Percentiles rank a stretch among this genome's conserved stretches.
Evolutionary conservation across 805 yeast genomes (phyloP).

Genomic region (Metschnikowia vanudenii): DNA sequence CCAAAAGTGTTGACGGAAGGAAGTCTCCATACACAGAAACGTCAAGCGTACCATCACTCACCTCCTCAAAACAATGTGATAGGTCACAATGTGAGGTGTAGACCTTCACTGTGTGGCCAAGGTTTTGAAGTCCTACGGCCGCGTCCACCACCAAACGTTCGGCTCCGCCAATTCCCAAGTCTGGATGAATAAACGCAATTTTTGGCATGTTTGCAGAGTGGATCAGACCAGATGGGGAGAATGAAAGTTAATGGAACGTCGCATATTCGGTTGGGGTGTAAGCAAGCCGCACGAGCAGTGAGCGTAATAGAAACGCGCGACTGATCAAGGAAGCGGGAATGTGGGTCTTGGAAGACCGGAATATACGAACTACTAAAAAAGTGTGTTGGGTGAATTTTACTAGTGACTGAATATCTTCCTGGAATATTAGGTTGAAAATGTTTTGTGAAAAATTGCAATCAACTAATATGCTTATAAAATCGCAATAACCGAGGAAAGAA

Average conservation of each 20-base stretch:
- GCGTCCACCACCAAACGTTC: slow-evolving; percentile 96
- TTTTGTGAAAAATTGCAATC: too few relatives aligned
- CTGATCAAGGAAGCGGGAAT: too few relatives aligned
- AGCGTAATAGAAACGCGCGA: too few relatives aligned
- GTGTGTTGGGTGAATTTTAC: too few relatives aligned
- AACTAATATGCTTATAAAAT: background rate
- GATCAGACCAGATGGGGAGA: background rate
- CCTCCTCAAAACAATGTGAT: slow-evolving; percentile 89
- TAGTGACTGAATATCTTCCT: too few relatives aligned
- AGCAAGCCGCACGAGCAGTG: too few relatives aligned
- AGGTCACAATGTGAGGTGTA: slow-evolving; percentile 90
- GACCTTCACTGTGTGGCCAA: slow-evolving; percentile 56
- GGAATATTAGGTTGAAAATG: too few relatives aligned
- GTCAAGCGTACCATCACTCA: slow-evolving; percentile 52
- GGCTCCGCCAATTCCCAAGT: slow-evolving; percentile 96
- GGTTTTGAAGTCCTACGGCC: slow-evolving; percentile 77
- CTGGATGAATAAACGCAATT: slow-evolving; percentile 92
- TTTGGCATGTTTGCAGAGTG: slow-evolving; percentile 27
- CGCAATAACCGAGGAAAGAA: background rate
- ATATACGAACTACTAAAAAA: too few relatives aligned
- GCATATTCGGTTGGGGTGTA: background rate
- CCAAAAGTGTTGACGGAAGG: slow-evolving; percentile 67
- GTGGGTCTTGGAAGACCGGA: too few relatives aligned
- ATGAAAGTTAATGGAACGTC: background rate
- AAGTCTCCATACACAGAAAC: slow-evolving; percentile 81